Evolutionary conservation across 345 rosid species (phyloP).

Genomic region (Ceriops tagal): DNA sequence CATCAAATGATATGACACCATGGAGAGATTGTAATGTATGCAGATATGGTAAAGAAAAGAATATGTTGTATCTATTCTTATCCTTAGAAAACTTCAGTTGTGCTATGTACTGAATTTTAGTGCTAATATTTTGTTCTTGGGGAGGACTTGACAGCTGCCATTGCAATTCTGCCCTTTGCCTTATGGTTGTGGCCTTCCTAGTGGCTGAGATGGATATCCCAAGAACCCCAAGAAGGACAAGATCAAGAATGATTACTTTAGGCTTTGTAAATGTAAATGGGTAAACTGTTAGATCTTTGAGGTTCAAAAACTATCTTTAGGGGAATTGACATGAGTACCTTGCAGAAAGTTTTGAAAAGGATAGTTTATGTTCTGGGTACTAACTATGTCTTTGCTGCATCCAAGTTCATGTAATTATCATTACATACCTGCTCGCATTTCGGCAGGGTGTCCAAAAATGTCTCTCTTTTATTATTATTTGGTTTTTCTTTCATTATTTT

Average conservation of each 20-base stretch:
- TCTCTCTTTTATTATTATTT: no score
- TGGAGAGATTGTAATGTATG: not conserved
- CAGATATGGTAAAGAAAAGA: constrained; percentile 4
- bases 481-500: no score
- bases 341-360: no score
- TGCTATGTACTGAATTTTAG: no score
- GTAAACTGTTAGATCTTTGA: not conserved
- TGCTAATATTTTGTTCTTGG: not conserved
- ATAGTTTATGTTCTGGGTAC: no score
- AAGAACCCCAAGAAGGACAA: not conserved
- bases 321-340: no score
- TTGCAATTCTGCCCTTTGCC: not conserved
- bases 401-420: no score
- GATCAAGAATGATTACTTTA: not conserved
- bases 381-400: no score
- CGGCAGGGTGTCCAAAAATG: no score
- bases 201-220: constrained; percentile 4
- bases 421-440: no score
- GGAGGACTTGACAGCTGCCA: constrained; percentile 1
- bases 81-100: no score
- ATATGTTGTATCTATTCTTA: not conserved
- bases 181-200: not conserved
- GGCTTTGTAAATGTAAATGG: constrained; percentile 1
- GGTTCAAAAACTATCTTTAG: not conserved
- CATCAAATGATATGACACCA: not conserved